These are phyloP conservation scores for Podosphaera aphanis DNA, from an alignment of 2,329 filamentous ascomycete species.

Conservation along the genomic window DNA sequence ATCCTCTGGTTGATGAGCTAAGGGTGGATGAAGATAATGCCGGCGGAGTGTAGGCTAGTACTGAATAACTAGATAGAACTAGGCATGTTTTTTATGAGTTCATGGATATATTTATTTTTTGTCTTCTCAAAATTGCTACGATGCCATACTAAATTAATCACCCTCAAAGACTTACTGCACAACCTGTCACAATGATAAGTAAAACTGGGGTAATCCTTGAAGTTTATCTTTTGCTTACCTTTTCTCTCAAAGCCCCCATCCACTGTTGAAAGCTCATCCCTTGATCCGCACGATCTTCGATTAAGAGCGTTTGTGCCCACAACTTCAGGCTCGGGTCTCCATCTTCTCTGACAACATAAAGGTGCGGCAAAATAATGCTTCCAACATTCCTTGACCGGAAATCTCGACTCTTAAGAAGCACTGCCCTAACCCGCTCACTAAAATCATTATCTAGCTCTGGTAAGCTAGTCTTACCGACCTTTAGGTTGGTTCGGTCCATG, in stretches of 20 bases:
- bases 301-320: conserved; percentile 87
- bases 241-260: conserved; percentile 79
- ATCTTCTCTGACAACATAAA: conserved; percentile 87
- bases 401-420: conserved; percentile 79
- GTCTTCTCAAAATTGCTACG: conserved; percentile 5
- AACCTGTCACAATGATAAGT: conserved; percentile 12
- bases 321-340: conserved; percentile 85
- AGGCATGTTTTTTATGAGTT: neutral
- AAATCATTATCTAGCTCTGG: conserved; percentile 88
- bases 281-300: conserved; percentile 88
- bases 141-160: conserved; percentile 6
- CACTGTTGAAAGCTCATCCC: conserved; percentile 82
- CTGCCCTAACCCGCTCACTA: conserved; percentile 76
- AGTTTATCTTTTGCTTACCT: conserved; percentile 34
- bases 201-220: conserved; percentile 2
- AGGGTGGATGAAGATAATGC: too few relatives aligned
- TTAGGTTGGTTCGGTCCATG: conserved; percentile 58
- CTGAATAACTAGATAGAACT: neutral
- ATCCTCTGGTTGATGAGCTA: too few relatives aligned
- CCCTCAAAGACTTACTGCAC: conserved; percentile 8
- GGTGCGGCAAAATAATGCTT: conserved; percentile 73
- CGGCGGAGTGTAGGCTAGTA: too few relatives aligned
- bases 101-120: neutral
- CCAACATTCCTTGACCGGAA: conserved; percentile 70
- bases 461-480: conserved; percentile 72